Conservation (phyloP, 805 yeast species). For the Candida sphagnicola region DNA sequence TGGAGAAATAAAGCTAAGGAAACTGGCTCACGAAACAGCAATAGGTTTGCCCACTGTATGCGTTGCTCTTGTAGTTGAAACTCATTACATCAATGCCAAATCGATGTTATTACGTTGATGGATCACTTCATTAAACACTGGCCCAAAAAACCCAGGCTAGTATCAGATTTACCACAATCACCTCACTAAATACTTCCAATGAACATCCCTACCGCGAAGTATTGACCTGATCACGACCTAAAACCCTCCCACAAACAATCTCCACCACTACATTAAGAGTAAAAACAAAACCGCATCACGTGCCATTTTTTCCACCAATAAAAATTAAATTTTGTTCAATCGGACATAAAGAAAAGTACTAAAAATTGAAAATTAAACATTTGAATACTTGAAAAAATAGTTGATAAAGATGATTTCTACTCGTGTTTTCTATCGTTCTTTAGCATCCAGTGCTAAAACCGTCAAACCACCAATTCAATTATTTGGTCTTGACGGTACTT, state of each 20-base stretch:
- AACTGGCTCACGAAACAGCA: no score
- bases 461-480: conserved; percentile 89
- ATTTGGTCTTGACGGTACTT: conserved; percentile 94
- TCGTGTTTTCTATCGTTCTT: conserved; percentile 63
- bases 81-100: no score
- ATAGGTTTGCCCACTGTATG: no score
- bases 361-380: conserved; percentile 4
- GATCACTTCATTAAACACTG: no score
- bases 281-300: neutral
- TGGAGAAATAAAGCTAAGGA: no score
- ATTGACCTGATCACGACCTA: no score
- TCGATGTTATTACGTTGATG: no score
- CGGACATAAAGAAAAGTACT: neutral
- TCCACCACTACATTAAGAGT: neutral
- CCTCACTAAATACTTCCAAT: no score
- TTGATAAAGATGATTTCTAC: conserved; percentile 45
- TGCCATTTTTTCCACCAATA: conserved; percentile 5
- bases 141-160: no score
- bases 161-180: no score
- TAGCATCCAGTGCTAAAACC: conserved; percentile 66
- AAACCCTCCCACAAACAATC: neutral
- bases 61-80: no score
- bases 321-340: conserved; percentile 2
- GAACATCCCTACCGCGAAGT: no score
- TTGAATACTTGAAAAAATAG: conserved; percentile 2